These are phyloP conservation scores for Ambrosia artemisiifolia DNA, from an alignment of 129 eudicot species.

Conservation along the genomic window DNA sequence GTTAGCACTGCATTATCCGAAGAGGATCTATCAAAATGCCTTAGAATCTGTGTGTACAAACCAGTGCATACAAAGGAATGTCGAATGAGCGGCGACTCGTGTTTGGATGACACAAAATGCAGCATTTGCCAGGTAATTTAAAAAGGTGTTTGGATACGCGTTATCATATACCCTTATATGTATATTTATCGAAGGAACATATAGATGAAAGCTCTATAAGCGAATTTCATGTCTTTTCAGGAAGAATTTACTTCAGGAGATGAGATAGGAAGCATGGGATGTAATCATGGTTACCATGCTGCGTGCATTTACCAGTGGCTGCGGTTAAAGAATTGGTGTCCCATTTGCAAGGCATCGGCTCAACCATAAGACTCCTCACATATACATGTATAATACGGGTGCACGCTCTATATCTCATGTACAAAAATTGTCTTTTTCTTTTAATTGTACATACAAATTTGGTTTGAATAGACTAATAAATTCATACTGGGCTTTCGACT, in stretches of 20 bases:
- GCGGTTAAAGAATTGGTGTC: conserved; percentile 84
- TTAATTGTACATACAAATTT: conserved; percentile 25
- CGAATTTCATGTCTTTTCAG: conserved; percentile 34
- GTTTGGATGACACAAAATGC: conserved; percentile 68
- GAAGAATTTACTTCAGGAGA: conserved; percentile 70
- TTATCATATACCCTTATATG: background rate
- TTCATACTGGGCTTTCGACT: conserved; percentile 17
- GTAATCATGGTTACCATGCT: conserved; percentile 71
- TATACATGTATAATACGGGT: background rate
- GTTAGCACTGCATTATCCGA: conserved; percentile 88
- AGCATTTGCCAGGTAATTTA: conserved; percentile 83
- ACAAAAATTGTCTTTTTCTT: conserved; percentile 7
- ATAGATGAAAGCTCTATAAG: background rate
- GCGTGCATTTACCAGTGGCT: conserved; percentile 74
- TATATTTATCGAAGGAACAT: background rate
- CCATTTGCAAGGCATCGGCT: conserved; percentile 68
- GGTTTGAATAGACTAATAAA: conserved; percentile 18
- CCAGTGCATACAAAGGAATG: conserved; percentile 21
- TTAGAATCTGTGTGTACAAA: conserved; percentile 45
- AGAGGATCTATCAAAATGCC: conserved; percentile 60
- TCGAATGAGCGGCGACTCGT: conserved; percentile 12
- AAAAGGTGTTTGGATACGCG: background rate
- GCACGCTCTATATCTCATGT: conserved; percentile 17
- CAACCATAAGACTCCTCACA: conserved; percentile 19
- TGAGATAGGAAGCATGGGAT: conserved; percentile 64